Evolutionary conservation across 352 stramenopile genomes (phyloP).

Genomic region (Phytophthora agathidicida): DNA sequence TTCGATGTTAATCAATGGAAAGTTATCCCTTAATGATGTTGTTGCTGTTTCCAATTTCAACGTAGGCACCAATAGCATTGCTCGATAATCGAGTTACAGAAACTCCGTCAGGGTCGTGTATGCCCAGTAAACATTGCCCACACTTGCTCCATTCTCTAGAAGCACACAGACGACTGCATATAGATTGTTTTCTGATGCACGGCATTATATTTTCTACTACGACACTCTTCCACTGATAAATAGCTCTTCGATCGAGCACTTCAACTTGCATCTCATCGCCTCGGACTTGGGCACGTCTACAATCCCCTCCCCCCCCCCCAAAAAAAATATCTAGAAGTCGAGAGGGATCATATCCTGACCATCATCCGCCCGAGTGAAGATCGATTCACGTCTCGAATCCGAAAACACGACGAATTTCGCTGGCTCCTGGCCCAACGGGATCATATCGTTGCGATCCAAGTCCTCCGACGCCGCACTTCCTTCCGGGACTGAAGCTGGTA

Average conservation of each 20-base stretch:
- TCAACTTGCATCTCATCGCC: constrained; percentile 21
- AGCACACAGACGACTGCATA: neutral
- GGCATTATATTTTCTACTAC: constrained; percentile 25
- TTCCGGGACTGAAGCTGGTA: constrained; percentile 27
- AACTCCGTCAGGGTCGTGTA: neutral
- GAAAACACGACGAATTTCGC: constrained; percentile 42
- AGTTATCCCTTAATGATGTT: too few relatives aligned
- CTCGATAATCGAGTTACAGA: too few relatives aligned
- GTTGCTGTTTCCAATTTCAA: too few relatives aligned
- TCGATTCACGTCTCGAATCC: constrained; percentile 42
- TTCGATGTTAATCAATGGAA: constrained; percentile 11
- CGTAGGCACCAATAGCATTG: neutral
- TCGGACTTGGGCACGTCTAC: constrained; percentile 14
- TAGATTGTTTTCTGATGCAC: neutral
- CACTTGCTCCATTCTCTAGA: constrained; percentile 6
- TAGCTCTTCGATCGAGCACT: constrained; percentile 45
- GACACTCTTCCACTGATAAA: constrained; percentile 40
- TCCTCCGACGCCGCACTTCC: constrained; percentile 16
- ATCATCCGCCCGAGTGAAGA: constrained; percentile 38
- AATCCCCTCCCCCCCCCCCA: too few relatives aligned
- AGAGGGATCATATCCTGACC: constrained; percentile 51
- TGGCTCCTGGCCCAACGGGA: constrained; percentile 26
- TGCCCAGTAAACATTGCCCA: too few relatives aligned
- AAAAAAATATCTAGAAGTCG: constrained; percentile 35
- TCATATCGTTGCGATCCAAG: constrained; percentile 39